Evolutionary conservation across 768 basidiomycete genomes (phyloP).

Genomic region (Pulveroboletus sp.): DNA sequence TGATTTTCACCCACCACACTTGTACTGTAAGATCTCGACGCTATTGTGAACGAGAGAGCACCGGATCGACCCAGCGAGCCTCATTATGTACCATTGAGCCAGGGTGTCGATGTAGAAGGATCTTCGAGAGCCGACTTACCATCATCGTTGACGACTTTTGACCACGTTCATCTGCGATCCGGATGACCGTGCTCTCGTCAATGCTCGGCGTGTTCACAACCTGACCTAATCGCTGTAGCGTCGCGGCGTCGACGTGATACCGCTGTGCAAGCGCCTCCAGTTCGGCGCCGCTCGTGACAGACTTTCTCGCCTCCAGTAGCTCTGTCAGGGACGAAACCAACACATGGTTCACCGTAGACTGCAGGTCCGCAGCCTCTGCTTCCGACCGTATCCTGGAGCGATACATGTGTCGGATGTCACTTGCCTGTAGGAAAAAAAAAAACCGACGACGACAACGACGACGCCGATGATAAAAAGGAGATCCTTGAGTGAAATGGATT

Average conservation of each 20-base stretch:
- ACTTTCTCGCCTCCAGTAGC: slow-evolving; percentile 62
- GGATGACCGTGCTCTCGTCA: slow-evolving; percentile 40
- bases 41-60: not conserved
- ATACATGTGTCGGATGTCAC: slow-evolving; percentile 43
- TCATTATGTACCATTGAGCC: slow-evolving; percentile 3
- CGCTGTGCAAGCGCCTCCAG: slow-evolving; percentile 47
- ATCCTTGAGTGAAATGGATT: not conserved
- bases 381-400: slow-evolving; percentile 53
- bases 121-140: slow-evolving; percentile 34
- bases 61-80: slow-evolving; percentile 29
- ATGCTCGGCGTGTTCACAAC: slow-evolving; percentile 66
- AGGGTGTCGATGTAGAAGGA: not conserved
- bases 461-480: too few relatives aligned
- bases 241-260: slow-evolving; percentile 51
- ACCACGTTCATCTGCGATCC: slow-evolving; percentile 48
- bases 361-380: slow-evolving; percentile 41
- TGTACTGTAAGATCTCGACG: slow-evolving; percentile 6
- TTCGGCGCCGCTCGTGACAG: slow-evolving; percentile 35
- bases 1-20: slow-evolving; percentile 1
- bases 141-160: slow-evolving; percentile 47
- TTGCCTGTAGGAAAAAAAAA: slow-evolving; percentile 7
- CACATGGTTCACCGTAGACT: slow-evolving; percentile 47
- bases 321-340: slow-evolving; percentile 48
- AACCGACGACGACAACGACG: too few relatives aligned
- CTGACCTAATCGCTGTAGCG: slow-evolving; percentile 47